Conservation (phyloP, 1,139 yeast genomes). For the Kodamaea sp. region DNA sequence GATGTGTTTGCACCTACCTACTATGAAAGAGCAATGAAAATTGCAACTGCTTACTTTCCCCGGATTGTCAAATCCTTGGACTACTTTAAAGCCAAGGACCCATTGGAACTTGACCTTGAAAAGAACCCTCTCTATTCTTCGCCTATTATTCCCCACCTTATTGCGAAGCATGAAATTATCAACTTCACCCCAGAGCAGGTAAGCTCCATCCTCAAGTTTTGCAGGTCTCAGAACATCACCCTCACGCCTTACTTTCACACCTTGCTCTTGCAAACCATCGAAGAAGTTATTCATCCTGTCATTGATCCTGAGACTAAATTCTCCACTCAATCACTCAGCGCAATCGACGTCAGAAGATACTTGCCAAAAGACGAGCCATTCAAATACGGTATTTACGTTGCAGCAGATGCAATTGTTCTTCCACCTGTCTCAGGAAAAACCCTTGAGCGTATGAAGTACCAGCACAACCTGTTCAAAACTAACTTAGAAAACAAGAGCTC, state of each 20-base stretch:
- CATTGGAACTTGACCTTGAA: constrained; percentile 1
- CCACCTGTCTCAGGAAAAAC: constrained; percentile 15
- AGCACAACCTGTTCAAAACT: not conserved
- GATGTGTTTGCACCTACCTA: not conserved
- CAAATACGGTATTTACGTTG: constrained; percentile 23
- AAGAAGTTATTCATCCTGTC: constrained; percentile 3
- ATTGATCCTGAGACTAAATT: constrained; percentile 5
- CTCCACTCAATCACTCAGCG: constrained; percentile 11
- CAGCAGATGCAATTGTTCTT: constrained; percentile 17
- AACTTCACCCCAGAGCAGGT: constrained; percentile 10
- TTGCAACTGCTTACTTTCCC: not conserved
- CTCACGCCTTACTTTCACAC: constrained; percentile 15
- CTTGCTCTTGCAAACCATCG: constrained; percentile 10
- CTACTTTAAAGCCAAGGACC: not conserved
- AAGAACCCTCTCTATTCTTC: constrained; percentile 6
- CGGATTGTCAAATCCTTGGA: not conserved
- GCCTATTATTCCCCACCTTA: constrained; percentile 4
- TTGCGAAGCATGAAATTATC: constrained; percentile 10
- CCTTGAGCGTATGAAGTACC: not conserved
- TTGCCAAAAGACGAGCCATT: constrained; percentile 13
- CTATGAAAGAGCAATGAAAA: not conserved
- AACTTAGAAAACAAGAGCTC: not conserved
- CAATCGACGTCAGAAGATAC: constrained; percentile 16
- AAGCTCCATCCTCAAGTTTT: constrained; percentile 4
- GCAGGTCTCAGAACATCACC: constrained; percentile 9